Evolutionary conservation across 1,284 basidiomycete species (phyloP), one percentile per base, ranked within the genome.

Genomic region (Ganoderma leucocontextum): DNA sequence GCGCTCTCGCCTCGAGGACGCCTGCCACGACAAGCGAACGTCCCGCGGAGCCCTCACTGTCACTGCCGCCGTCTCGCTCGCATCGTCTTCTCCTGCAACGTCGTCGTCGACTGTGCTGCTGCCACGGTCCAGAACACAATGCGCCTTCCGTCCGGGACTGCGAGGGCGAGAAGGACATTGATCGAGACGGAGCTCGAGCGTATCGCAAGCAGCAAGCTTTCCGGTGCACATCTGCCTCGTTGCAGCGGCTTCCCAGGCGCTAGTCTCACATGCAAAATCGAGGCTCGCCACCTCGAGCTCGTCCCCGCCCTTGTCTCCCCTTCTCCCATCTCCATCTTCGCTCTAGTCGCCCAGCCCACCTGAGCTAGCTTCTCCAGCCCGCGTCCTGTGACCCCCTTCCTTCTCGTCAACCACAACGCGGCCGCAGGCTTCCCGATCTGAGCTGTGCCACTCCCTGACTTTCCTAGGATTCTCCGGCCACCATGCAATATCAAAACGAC

Each of bases 401-500:
- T 25, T 15, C 36, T 39, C 58, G 35, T 19, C 57, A 39, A 38
- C 57, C 15, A 10, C 44, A 52, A 39, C 61, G 29, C 52, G 58
- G 35, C 47, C 62, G 42, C 52, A 33, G 41, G 53, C 36, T 52
- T 39, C 38, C 35, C n/a, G 55, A 35, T 38, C 35, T 9, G 61
- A 25, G 7, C 38, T 19, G 33, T 62, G 33, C 22, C 17, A 38
- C 61, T 62, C 47, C 49, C 44, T 1, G 35, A 17, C 19, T 36
- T 13, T 53, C 47, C 44, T 19, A 36, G 13, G 47, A 41, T 33
- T 41, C 41, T 22, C 39, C 33, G 55, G 13, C 29, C 49, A 55
- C 44, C 68, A 79, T 79, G 78, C 77, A 78, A 55, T 77, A 70
- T 62, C 71, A 71, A 62, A 41, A 25, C 44, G 62, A 57, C 69